Evolutionary conservation across 345 rosid species (phyloP).

Genomic region (Sapria himalayana): DNA sequence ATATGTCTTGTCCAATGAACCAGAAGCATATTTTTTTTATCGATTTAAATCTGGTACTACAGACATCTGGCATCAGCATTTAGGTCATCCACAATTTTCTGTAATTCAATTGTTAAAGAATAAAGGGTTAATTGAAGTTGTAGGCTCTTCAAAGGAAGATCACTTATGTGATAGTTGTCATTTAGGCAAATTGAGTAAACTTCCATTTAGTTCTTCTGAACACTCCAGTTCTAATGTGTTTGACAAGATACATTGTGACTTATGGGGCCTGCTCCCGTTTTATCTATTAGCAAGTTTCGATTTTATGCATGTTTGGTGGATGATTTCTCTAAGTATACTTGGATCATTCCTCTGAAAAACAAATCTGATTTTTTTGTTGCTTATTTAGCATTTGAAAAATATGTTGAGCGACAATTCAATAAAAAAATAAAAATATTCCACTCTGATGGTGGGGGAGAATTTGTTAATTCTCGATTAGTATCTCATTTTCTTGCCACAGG

Average conservation of each 20-base stretch:
- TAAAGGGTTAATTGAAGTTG: neutral
- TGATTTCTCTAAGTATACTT: constrained; percentile 1
- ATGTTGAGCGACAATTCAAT: neutral
- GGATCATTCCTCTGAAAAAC: neutral
- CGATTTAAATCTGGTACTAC: constrained; percentile 3
- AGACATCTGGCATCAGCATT: too few relatives aligned
- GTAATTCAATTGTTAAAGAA: constrained; percentile 1
- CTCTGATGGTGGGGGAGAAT: too few relatives aligned
- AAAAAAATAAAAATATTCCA: neutral
- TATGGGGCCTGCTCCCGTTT: constrained; percentile 2
- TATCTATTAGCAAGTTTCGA: constrained; percentile 1
- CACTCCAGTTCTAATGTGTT: neutral
- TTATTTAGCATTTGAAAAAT: neutral
- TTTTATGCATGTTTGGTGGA: too few relatives aligned
- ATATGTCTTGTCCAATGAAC: neutral
- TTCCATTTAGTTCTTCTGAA: neutral
- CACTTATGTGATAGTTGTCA: too few relatives aligned
- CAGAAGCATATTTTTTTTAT: neutral
- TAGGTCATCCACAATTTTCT: constrained; percentile 3
- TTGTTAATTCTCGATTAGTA: too few relatives aligned
- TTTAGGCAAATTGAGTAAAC: neutral
- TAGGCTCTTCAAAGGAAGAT: neutral
- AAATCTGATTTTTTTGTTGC: constrained; percentile 1
- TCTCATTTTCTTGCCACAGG: neutral
- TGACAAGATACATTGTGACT: too few relatives aligned